These are phyloP conservation scores for Babesia bovis DNA, from an alignment of 169 alveolate species.

Conservation along the genomic window DNA sequence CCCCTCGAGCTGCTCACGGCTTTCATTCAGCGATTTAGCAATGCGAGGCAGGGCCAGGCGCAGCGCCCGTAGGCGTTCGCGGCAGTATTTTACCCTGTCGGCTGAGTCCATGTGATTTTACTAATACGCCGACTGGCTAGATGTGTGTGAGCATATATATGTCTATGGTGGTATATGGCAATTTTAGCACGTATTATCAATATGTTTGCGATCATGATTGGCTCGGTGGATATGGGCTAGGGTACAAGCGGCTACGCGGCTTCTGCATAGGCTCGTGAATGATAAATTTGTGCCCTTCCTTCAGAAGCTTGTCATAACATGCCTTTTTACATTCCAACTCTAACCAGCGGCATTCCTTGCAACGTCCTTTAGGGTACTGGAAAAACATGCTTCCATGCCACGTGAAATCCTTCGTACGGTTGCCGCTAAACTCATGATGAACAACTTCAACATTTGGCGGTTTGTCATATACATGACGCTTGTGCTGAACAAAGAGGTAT, in stretches of 20 bases:
- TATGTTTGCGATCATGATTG: constrained; percentile 16
- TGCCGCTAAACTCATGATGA: constrained; percentile 67
- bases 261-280: constrained; percentile 80
- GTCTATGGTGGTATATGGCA: background rate
- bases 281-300: constrained; percentile 80
- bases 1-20: constrained; percentile 21
- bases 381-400: constrained; percentile 82
- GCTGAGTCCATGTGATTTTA: constrained; percentile 5
- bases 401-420: constrained; percentile 80
- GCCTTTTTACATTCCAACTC: constrained; percentile 82
- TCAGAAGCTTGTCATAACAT: constrained; percentile 77
- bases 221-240: constrained; percentile 78
- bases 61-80: constrained; percentile 28
- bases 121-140: background rate
- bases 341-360: constrained; percentile 85
- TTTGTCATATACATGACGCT: constrained; percentile 43
- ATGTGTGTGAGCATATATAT: background rate
- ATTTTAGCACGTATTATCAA: constrained; percentile 4
- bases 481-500: constrained; percentile 37
- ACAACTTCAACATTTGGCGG: constrained; percentile 62
- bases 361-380: constrained; percentile 81
- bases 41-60: constrained; percentile 16
- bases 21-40: constrained; percentile 4
- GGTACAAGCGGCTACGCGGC: constrained; percentile 75
- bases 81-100: constrained; percentile 20